These are phyloP conservation scores for Aspergillus japonicus DNA, from an alignment of 2,329 filamentous ascomycete species.

Conservation along the genomic window DNA sequence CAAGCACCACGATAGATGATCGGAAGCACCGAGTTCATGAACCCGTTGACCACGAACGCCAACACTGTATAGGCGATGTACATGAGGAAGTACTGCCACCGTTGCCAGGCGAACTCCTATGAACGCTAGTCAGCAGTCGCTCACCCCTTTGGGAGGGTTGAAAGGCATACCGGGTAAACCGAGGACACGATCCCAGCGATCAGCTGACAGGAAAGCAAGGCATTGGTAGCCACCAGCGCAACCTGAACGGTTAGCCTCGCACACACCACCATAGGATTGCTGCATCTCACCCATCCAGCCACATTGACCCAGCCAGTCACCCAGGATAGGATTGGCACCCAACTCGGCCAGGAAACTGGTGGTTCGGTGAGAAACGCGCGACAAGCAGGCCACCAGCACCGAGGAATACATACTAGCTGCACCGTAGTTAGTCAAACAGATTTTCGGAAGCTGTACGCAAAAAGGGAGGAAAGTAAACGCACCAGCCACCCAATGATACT, in stretches of 20 bases:
- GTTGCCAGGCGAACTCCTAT: constrained; percentile 52
- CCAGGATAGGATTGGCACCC: constrained; percentile 63
- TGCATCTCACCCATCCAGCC: constrained; percentile 59
- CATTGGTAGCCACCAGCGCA: constrained; percentile 65
- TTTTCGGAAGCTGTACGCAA: background rate
- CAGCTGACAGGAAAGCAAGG: constrained; percentile 65
- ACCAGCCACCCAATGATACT: constrained; percentile 70
- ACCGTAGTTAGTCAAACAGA: background rate
- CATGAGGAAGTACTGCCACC: constrained; percentile 72
- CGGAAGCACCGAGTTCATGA: constrained; percentile 61
- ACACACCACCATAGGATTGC: no score
- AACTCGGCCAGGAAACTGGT: constrained; percentile 56
- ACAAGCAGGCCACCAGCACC: background rate
- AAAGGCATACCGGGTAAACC: constrained; percentile 48
- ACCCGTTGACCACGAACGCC: constrained; percentile 65
- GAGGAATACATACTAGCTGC: constrained; percentile 29
- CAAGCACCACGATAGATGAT: constrained; percentile 65
- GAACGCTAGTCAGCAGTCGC: background rate
- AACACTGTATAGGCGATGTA: constrained; percentile 63
- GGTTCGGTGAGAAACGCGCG: background rate
- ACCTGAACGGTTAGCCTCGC: constrained; percentile 28
- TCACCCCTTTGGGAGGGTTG: background rate
- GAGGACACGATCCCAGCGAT: constrained; percentile 64
- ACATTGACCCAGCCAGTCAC: constrained; percentile 69
- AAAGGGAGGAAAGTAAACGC: constrained; percentile 14